Percentiles rank a stretch among this genome's conserved stretches.
Conservation (phyloP, 2,329 filamentous ascomycete genomes). For the Myriosclerotinia scirpicola region DNA sequence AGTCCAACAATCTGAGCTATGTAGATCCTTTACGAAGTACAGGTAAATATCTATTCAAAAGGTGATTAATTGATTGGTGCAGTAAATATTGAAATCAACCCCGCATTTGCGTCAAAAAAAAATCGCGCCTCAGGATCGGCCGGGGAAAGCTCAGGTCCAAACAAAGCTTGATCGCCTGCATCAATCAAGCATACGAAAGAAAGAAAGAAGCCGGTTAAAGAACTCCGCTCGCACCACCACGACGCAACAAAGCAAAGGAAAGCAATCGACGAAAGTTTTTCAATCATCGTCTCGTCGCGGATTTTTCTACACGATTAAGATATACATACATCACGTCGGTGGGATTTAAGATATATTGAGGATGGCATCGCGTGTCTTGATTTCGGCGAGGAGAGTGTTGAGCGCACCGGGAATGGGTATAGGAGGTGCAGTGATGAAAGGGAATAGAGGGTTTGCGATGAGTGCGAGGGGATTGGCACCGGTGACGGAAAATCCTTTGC, state of each 20-base stretch:
- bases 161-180: constrained; percentile 15
- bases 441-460: background rate
- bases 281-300: background rate
- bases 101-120: constrained; percentile 11
- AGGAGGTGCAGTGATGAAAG: background rate
- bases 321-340: background rate
- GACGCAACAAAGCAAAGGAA: constrained; percentile 4
- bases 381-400: constrained; percentile 43
- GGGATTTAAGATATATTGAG: background rate
- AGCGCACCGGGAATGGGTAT: constrained; percentile 28
- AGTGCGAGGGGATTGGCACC: background rate
- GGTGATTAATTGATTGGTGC: background rate
- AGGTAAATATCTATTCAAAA: background rate
- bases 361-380: constrained; percentile 49
- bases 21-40: background rate
- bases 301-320: background rate
- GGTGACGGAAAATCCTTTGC: constrained; percentile 41
- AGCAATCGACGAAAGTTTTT: background rate
- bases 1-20: background rate
- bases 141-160: constrained; percentile 17
- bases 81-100: constrained; percentile 8
- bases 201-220: background rate
- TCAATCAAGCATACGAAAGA: background rate
- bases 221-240: constrained; percentile 5
- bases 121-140: constrained; percentile 20